phyloP scores from a whole-genome alignment of 1,139 yeast genomes.

The Kodamaea anthophila region DNA sequence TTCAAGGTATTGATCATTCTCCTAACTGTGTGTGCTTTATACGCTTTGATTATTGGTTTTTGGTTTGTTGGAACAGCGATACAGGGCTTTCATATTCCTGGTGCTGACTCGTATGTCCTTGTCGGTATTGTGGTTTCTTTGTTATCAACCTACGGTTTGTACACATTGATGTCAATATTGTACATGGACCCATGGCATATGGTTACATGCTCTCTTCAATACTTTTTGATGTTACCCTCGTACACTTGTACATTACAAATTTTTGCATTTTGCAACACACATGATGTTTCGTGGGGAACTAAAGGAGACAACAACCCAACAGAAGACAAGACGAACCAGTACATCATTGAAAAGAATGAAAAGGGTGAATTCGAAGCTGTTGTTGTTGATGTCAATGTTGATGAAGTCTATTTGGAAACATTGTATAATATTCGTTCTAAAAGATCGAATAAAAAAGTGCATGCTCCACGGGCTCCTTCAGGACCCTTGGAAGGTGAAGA shows the following conservation, averaged over 20 bases:
- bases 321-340: constrained; percentile 41
- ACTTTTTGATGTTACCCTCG: constrained; percentile 83
- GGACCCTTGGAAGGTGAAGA: constrained; percentile 60
- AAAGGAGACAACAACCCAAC: constrained; percentile 81
- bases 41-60: constrained; percentile 77
- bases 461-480: constrained; percentile 26
- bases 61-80: constrained; percentile 65
- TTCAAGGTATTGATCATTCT: constrained; percentile 68
- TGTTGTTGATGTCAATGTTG: constrained; percentile 84
- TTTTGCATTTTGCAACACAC: constrained; percentile 92
- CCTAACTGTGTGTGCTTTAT: constrained; percentile 71
- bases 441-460: constrained; percentile 53
- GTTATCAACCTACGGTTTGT: constrained; percentile 88
- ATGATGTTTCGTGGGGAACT: constrained; percentile 97
- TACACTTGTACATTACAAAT: constrained; percentile 88
- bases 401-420: constrained; percentile 76
- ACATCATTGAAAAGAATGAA: constrained; percentile 42
- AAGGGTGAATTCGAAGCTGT: constrained; percentile 79
- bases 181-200: constrained; percentile 96
- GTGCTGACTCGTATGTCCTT: constrained; percentile 49
- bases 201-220: constrained; percentile 75
- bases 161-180: constrained; percentile 67
- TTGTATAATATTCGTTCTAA: constrained; percentile 68
- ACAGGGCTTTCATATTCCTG: constrained; percentile 30
- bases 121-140: constrained; percentile 77